Conservation (phyloP, 768 basidiomycete genomes). For the Naganishia vaughanmartiniae region DNA sequence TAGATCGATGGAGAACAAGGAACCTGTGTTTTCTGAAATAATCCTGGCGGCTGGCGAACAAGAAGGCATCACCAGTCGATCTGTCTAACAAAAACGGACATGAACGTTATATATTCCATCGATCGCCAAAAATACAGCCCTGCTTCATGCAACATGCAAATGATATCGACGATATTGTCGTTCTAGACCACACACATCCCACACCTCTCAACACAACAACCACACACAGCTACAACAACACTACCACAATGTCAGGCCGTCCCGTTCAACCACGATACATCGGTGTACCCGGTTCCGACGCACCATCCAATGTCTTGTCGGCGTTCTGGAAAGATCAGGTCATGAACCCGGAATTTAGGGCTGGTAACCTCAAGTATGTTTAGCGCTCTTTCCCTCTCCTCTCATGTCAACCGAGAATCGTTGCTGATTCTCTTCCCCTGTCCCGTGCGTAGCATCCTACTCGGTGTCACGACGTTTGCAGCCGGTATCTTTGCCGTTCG, state of each 20-base stretch:
- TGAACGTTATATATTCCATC: too few relatives aligned
- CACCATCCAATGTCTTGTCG: slow-evolving; percentile 9
- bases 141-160: too few relatives aligned
- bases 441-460: slow-evolving; percentile 24
- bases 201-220: too few relatives aligned
- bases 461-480: slow-evolving; percentile 30
- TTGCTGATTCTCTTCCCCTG: neutral
- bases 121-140: too few relatives aligned
- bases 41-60: too few relatives aligned
- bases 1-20: too few relatives aligned
- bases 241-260: slow-evolving; percentile 23
- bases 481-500: slow-evolving; percentile 27
- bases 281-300: slow-evolving; percentile 10
- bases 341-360: slow-evolving; percentile 28
- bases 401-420: neutral
- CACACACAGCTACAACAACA: neutral
- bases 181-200: too few relatives aligned
- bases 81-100: too few relatives aligned
- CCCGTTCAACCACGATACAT: slow-evolving; percentile 26
- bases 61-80: too few relatives aligned
- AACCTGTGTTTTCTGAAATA: too few relatives aligned
- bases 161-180: too few relatives aligned
- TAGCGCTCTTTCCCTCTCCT: neutral
- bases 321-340: slow-evolving; percentile 30
- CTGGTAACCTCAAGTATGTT: slow-evolving; percentile 30